Evolutionary conservation across 768 basidiomycete genomes (phyloP).

Genomic region (Tremella yokohamensis): DNA sequence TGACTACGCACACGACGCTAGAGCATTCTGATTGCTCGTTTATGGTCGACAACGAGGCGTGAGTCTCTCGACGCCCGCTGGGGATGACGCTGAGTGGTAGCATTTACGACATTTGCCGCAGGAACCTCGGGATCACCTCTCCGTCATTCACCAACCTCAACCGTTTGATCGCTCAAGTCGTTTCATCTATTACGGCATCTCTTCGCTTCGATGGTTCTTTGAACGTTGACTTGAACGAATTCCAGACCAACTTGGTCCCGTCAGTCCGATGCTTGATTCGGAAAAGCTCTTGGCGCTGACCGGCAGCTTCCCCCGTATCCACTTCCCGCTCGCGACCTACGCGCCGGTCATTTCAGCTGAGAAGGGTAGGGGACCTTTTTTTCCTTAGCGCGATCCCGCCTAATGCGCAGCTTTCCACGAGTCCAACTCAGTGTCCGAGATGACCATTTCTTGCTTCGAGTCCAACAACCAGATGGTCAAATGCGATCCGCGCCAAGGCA

Average conservation of each 20-base stretch:
- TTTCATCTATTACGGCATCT: conserved; percentile 95
- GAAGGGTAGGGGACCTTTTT: conserved; percentile 57
- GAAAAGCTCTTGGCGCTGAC: conserved; percentile 4
- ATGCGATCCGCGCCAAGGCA: conserved; percentile 95
- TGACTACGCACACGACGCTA: conserved; percentile 97
- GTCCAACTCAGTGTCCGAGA: conserved; percentile 94
- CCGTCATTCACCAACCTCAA: conserved; percentile 94
- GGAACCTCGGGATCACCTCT: conserved; percentile 74
- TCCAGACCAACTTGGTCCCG: conserved; percentile 98
- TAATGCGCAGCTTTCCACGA: conserved; percentile 68
- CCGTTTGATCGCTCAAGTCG: conserved; percentile 94
- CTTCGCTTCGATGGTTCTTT: conserved; percentile 95
- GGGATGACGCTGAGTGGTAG: conserved; percentile 46
- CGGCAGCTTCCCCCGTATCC: conserved; percentile 93
- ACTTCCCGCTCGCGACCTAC: conserved; percentile 95
- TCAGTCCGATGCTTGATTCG: conserved; percentile 54
- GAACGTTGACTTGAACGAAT: conserved; percentile 96
- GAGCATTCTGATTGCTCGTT: conserved; percentile 99
- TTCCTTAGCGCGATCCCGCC: background rate
- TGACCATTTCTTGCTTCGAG: conserved; percentile 98
- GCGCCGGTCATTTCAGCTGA: conserved; percentile 88
- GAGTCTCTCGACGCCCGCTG: conserved; percentile 18
- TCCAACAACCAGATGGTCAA: conserved; percentile 93
- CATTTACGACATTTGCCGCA: conserved; percentile 99
- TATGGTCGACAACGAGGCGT: conserved; percentile 98